phyloP scores from a whole-genome alignment of 1,284 basidiomycete species.

The Austroboletus niveus region DNA sequence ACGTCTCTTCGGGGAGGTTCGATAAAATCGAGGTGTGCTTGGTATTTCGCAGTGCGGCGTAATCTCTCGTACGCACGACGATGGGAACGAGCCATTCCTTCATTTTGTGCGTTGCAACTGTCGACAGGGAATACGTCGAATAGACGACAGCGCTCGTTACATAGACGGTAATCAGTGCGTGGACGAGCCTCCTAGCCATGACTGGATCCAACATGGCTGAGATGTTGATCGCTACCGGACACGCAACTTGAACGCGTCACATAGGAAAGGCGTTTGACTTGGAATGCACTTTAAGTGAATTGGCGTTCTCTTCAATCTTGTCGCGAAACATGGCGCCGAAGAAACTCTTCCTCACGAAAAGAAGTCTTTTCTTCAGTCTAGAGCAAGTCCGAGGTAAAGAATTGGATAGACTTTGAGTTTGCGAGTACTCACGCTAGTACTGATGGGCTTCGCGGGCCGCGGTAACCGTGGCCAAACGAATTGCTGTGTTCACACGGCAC shows the following conservation, averaged over 20 bases:
- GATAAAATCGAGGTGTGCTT: slow-evolving; percentile 1
- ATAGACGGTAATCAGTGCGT: slow-evolving; percentile 26
- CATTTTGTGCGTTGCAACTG: slow-evolving; percentile 17
- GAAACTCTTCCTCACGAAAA: no score
- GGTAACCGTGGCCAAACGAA: no score
- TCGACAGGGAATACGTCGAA: slow-evolving; percentile 33
- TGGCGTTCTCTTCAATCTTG: slow-evolving; percentile 14
- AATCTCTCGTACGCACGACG: background rate
- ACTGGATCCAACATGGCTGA: slow-evolving; percentile 10
- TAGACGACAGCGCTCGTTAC: slow-evolving; percentile 32
- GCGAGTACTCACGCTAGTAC: no score
- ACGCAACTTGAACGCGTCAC: background rate
- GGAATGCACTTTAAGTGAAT: slow-evolving; percentile 6
- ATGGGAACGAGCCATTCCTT: slow-evolving; percentile 9
- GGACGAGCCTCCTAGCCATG: slow-evolving; percentile 14
- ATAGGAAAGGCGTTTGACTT: background rate
- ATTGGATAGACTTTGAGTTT: no score
- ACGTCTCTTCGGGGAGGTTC: slow-evolving; percentile 11
- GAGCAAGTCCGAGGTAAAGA: background rate
- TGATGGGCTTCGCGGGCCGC: no score
- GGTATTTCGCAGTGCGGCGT: background rate
- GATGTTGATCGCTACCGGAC: background rate
- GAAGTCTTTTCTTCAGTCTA: background rate
- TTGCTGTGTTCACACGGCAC: background rate
- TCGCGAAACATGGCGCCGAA: background rate